Evolutionary conservation across 352 stramenopile species (phyloP).

Genomic region (Pythium sukuiense): DNA sequence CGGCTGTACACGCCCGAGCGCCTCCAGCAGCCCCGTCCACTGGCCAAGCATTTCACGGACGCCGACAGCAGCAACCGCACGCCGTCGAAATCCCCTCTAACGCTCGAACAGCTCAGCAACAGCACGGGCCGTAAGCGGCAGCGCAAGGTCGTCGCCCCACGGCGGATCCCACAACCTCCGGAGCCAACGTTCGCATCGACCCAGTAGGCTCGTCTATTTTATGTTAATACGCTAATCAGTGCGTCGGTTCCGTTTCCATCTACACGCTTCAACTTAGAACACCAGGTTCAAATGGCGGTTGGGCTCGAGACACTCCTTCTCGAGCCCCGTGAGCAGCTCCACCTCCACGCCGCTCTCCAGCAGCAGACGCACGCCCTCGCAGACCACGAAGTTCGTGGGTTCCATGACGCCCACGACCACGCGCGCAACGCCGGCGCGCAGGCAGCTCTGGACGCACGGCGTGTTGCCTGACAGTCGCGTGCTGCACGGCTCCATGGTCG

Average conservation of each 20-base stretch:
- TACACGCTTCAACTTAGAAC: constrained; percentile 31
- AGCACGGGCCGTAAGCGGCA: constrained; percentile 50
- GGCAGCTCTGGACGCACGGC: constrained; percentile 79
- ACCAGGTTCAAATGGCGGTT: constrained; percentile 72
- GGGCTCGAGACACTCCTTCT: constrained; percentile 71
- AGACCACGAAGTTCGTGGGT: constrained; percentile 86
- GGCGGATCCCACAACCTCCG: constrained; percentile 43
- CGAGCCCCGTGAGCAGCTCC: constrained; percentile 66
- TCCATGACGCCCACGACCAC: constrained; percentile 87
- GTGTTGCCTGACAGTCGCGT: constrained; percentile 81
- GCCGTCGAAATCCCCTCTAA: constrained; percentile 13
- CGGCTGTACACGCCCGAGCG: constrained; percentile 24
- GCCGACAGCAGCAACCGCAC: constrained; percentile 1
- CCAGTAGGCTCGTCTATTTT: background rate
- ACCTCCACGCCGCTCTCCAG: constrained; percentile 66
- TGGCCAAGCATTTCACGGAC: constrained; percentile 6
- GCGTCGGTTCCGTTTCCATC: background rate
- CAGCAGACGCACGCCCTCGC: constrained; percentile 75
- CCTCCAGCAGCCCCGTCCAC: background rate
- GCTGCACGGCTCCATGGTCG: constrained; percentile 90
- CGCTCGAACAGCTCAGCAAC: constrained; percentile 10
- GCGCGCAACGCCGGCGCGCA: constrained; percentile 58
- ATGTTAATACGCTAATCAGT: constrained; percentile 5
- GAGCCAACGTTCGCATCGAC: background rate
- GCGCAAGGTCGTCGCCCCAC: constrained; percentile 47